phyloP scores from a whole-genome alignment of 2,329 filamentous ascomycete species.

The Colletotrichum sp. region DNA sequence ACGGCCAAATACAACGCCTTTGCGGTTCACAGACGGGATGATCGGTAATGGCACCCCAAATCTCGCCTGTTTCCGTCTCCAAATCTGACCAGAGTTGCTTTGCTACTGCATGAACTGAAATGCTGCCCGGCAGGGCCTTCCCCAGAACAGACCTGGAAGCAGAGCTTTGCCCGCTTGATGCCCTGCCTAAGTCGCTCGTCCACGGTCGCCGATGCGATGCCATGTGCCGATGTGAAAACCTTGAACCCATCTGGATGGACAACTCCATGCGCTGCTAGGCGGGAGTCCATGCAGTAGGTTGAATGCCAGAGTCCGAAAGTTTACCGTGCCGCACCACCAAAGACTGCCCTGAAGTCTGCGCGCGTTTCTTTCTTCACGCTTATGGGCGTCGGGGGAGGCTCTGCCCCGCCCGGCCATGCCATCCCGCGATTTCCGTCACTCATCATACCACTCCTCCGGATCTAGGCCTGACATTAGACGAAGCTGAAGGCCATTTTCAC shows the following conservation, averaged over 20 bases:
- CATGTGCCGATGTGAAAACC: conserved; percentile 1
- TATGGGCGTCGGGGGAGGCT: not conserved
- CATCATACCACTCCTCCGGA: conserved; percentile 4
- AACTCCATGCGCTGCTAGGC: not conserved
- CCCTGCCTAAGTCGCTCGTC: not conserved
- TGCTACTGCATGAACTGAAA: not conserved
- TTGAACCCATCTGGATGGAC: not conserved
- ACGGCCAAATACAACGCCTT: not conserved
- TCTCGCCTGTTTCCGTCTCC: not conserved
- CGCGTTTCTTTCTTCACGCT: not conserved
- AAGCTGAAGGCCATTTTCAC: not conserved
- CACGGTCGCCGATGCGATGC: not conserved
- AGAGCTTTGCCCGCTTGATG: not conserved
- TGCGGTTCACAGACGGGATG: not conserved
- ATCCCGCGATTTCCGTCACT: not conserved
- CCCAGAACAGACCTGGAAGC: not conserved
- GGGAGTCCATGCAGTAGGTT: not conserved
- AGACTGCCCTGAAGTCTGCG: not conserved
- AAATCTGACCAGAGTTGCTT: not conserved
- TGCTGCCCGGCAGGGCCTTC: not conserved
- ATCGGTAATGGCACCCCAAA: not conserved
- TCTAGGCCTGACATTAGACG: conserved; percentile 6
- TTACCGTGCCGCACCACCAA: not conserved
- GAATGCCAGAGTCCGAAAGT: not conserved
- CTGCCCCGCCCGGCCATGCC: not conserved